Evolutionary conservation across 306 rosid genomes (phyloP).

Genomic region (Chamaecrista fasciculata): DNA sequence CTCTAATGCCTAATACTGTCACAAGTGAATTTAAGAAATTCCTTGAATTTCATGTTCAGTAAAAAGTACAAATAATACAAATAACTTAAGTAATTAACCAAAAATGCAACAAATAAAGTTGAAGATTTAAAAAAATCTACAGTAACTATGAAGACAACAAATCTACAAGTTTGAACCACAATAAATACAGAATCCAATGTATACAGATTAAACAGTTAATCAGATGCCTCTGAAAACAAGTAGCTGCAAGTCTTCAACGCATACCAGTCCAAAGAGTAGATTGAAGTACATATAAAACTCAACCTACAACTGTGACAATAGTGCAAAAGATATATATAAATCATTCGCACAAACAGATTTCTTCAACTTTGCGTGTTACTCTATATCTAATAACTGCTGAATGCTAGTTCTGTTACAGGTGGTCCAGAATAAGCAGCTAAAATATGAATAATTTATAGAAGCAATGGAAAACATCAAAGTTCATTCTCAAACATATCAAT

Average conservation of each 20-base stretch:
- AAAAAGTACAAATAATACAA: background rate
- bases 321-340: background rate
- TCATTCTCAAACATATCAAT: background rate
- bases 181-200: constrained; percentile 16
- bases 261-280: constrained; percentile 25
- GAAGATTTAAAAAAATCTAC: background rate
- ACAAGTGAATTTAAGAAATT: background rate
- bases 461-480: background rate
- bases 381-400: constrained; percentile 1
- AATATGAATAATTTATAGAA: constrained; percentile 9
- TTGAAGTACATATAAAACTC: constrained; percentile 9
- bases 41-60: background rate
- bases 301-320: constrained; percentile 21
- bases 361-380: background rate
- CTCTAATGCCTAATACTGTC: background rate
- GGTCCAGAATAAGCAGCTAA: constrained; percentile 6
- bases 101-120: constrained; percentile 18
- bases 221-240: constrained; percentile 26
- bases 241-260: constrained; percentile 26
- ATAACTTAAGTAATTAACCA: background rate
- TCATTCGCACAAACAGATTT: background rate
- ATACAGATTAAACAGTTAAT: constrained; percentile 14
- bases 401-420: background rate
- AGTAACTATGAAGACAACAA: constrained; percentile 3
- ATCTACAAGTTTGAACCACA: background rate